Evolutionary conservation across 371 early-diverging fungal genomes (phyloP), one percentile per base, ranked within the genome.

Genomic region (Lichtheimia hyalospora): DNA sequence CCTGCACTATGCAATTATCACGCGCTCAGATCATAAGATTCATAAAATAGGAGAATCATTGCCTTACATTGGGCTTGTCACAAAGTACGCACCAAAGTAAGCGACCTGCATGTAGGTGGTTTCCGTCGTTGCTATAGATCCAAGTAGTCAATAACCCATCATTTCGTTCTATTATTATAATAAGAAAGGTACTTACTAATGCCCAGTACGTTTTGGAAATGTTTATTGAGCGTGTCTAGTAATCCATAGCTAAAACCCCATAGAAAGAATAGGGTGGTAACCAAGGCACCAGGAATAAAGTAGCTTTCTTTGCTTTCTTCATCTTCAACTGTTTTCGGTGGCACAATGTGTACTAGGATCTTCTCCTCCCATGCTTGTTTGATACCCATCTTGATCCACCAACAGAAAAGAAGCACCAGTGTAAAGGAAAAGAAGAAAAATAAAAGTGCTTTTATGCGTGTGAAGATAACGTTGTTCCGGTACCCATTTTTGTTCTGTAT

Each of bases 171-270:
- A 3, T 3, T 34, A 10, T 34, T 1, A 8, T 34, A n/a, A n/a
- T 34, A 2, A 8, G 6, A 34, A 8, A 34, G 10, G 2, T 8
- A 64, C 71, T 67, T 75, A 74, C 72, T 64, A 34, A 79, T 66
- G 8, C 70, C 71, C 4, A 79, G 58, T 7, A 70, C 75, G 55
- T 66, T 65, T 56, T 66, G 65, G 49, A 79, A 79, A 41, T 79
- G 80, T 18, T 74, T 79, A 60, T 79, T 79, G n/a, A 79, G 49
- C 1, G 76, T 75, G 53, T 79, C 80, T 10, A 79, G 62, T 20
- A 79, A 43, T 18, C 80, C 80, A 21, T 79, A 79, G 57, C 74
- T 72, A 48, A 79, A 79, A 1, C 80, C 80, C 80, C 80, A 79
- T 15, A 79, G 60, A 41, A 79, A 79, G 58, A 79, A 79, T 1